Evolutionary conservation across 192 early-diverging fungal species (phyloP), one percentile per base, ranked within the genome.

Genomic region (Backusella circina): DNA sequence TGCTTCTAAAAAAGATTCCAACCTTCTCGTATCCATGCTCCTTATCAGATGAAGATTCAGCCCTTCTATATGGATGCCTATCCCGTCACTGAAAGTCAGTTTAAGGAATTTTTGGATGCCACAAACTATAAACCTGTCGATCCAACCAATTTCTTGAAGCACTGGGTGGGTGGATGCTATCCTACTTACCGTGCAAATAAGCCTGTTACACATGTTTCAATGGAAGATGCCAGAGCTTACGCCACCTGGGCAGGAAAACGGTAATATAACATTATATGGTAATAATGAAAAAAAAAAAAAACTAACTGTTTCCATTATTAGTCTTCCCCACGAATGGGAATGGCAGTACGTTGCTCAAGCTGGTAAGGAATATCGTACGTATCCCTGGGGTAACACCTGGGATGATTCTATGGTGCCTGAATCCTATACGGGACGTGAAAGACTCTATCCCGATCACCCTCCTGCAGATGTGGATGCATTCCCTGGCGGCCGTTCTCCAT

Each of bases 281-380:
- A n/a, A n/a, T n/a, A 51, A 51, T 7, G n/a, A 51, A 21, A 51
- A 16, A 7, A 23, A 51, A 21, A 18, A 21, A 1, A 54, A 9
- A 54, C 16, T 16, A 16, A 18, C 39, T 41, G 1, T 16, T 0
- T 41, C 2, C 15, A 39, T 16, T 41, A 4, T 41, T 75, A 75
- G 74, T 30, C 41, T 75, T 6, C 74, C 74, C 16, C 74, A 75
- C 32, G 74, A 75, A 54, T 75, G 74, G 74, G 74, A 75, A 66
- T 75, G 74, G 74, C 74, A 75, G 44, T 75, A 54, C 33, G 74
- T 75, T n/a, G 74, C 74, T 41, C 74, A 75, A 75, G 74, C 37
- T 4, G 74, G 74, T 57, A 39, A 31, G 18, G 74, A 75, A n/a
- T 75, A 69, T 51, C 65, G 74, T 21, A 28, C 33, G 13, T 75